Conservation (phyloP, 106 monocot species). For the Dactylorhiza incarnata region DNA sequence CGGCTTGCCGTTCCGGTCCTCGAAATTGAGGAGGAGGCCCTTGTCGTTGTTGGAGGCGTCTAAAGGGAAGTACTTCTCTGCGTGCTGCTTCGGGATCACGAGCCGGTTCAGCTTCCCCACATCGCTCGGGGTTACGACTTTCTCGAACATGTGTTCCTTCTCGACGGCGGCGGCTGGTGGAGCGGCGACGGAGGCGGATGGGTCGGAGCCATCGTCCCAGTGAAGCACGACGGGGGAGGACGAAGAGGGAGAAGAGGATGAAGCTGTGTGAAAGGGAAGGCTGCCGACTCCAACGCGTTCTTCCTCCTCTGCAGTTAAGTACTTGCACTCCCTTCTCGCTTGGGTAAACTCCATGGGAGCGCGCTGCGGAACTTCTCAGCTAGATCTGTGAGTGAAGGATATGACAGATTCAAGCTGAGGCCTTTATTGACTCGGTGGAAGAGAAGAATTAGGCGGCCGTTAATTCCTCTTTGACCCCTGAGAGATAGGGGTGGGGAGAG, state of each 20-base stretch:
- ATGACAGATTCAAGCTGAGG: too few species aligned
- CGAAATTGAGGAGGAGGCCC: constrained; percentile 72
- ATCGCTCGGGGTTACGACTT: constrained; percentile 89
- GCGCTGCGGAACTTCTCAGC: too few species aligned
- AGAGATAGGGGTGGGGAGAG: too few species aligned
- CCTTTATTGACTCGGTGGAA: background rate
- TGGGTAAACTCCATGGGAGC: background rate
- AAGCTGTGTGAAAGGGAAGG: background rate
- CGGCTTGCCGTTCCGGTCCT: constrained; percentile 69
- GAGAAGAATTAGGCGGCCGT: background rate
- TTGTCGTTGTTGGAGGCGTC: constrained; percentile 54
- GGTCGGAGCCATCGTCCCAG: background rate
- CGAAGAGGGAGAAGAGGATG: background rate
- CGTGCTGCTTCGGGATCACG: constrained; percentile 95
- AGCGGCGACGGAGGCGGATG: background rate
- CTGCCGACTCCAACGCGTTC: background rate
- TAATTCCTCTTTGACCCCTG: constrained; percentile 1
- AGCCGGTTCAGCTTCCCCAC: constrained; percentile 92
- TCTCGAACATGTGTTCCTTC: constrained; percentile 94
- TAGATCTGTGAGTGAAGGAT: background rate
- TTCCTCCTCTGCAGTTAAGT: background rate
- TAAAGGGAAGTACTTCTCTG: constrained; percentile 84
- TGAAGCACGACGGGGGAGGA: background rate
- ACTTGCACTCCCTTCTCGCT: background rate
- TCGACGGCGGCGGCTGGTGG: constrained; percentile 20